Base-by-base conservation (phyloP, 495 filamentous ascomycete genomes). In the Parathielavia appendiculata region DNA sequence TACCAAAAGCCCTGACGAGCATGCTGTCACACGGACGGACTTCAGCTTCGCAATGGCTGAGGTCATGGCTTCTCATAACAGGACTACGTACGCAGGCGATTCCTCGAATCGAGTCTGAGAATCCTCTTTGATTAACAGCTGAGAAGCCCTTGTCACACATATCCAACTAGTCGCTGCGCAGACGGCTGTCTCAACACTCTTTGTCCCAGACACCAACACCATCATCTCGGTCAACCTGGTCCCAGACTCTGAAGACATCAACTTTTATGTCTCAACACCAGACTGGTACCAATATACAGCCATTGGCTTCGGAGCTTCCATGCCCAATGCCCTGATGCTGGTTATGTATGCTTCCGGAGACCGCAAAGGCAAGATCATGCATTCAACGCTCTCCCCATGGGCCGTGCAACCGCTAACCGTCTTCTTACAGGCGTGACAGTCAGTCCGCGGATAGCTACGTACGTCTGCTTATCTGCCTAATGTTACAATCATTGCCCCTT, bases 221-320 rank as follows among this genome's bases (percentile, higher is more conserved):
- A 51, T 56, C 17, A 59, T 67, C 26, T 44, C 59, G 49, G 22
- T 71, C 59, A 63, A 69, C 57, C 23, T 71, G 12, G 57, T 64
- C 5, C 56, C 62, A 4, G 40, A 57, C 43, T 66, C 69, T 0
- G 48, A 67, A 22, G 66, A 71, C 43, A 54, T 71, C 62, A 69
- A 69, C 66, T 62, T 71, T 32, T 66, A 58, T 46, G 17, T 71
- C 36, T 26, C 47, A 13, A 51, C 64, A 1, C 64, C 69, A 41
- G 48, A 63, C 48, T 64, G 52, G 54, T 71, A 64, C 59, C 62
- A 63, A 38, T 71, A 71, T 34, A 52, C 54, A 0, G 69, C 64
- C 45, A 50, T 71, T 40, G 69, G 69, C 48, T 65, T 71, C 55
- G 69, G 69, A 52, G 41, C 50, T 1, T 23, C 51, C 46, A 69